phyloP scores from a whole-genome alignment of 2,329 filamentous ascomycete genomes.

The Colletotrichum magnum region DNA sequence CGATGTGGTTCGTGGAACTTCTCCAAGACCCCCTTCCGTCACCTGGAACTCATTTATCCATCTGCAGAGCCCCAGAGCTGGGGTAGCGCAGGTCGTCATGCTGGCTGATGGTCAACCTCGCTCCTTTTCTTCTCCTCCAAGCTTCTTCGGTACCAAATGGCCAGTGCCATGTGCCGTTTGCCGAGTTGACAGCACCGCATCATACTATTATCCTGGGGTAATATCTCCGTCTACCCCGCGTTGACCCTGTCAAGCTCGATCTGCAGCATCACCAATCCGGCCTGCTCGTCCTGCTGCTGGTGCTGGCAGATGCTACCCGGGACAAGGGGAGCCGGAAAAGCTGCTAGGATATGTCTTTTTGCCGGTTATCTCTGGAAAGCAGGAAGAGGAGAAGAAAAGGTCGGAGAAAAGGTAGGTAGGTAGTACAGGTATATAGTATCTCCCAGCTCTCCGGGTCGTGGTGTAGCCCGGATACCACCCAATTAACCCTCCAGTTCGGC shows the following conservation, averaged over 20 bases:
- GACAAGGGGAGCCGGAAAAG: conserved; percentile 27
- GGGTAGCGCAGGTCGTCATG: conserved; percentile 1
- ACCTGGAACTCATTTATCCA: conserved; percentile 33
- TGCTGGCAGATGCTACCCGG: conserved; percentile 1
- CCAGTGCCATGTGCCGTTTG: conserved; percentile 1
- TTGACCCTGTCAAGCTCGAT: conserved; percentile 7
- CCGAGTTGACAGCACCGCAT: neutral
- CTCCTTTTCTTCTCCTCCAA: neutral
- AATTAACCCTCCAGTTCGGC: conserved; percentile 10
- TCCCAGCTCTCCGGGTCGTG: conserved; percentile 10
- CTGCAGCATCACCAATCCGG: conserved; percentile 21
- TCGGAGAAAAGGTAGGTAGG: neutral
- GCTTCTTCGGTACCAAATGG: neutral
- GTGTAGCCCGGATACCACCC: neutral
- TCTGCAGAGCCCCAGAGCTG: conserved; percentile 39
- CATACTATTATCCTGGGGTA: conserved; percentile 21
- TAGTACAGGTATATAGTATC: conserved; percentile 11
- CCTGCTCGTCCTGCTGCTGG: neutral
- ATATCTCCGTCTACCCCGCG: conserved; percentile 34
- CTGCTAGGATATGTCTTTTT: neutral
- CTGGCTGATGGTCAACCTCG: neutral
- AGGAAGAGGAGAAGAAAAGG: neutral
- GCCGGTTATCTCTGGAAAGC: conserved; percentile 13
- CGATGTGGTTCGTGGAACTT: conserved; percentile 37
- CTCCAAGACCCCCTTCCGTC: conserved; percentile 4